Evolutionary conservation across 768 basidiomycete genomes (phyloP), one percentile per base, ranked within the genome.

Genomic region (Trametes maxima): DNA sequence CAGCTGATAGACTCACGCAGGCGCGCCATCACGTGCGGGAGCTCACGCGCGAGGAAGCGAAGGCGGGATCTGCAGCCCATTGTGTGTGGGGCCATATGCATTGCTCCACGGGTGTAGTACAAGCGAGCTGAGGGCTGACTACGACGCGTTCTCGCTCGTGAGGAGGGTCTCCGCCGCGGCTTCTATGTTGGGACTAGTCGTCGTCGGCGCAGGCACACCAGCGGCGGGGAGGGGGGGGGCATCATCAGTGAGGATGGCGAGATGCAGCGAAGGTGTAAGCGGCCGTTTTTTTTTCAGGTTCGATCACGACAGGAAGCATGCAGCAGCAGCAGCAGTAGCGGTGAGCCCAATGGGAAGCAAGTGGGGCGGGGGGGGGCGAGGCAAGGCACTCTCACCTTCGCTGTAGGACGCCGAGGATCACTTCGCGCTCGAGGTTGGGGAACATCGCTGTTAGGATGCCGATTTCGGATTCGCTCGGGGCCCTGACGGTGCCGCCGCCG

Each of bases 81-180:
- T 36, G 60, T 43, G 40, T 14, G 40, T 17, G 47, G 17, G 39
- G 19, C 43, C 61, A 45, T 36, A 53, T 57, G 61, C 36, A 54
- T 57, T 56, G 49, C 55, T 46, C 60, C 22, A 39, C 51, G 42
- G 54, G 2, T 47, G 40, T 22, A 50, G 8, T 13, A 13, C 45
- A 22, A 22, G 45, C 39, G 28, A 58, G 39, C 57, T 47, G 42
- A 55, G 22, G 16, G 28, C 21, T 17, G 39, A 22, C 69, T 63
- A 67, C 69, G 65, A 74, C 61, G 66, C 10, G 40, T 33, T 69
- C 63, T 83, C 78, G 36, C 83, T 80, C 54, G 78, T 80, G 50
- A 95, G 76, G 39, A 95, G 77, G 13, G 85, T 86, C 72, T 94
- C 94, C 22, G 92, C 91, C 10, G 94, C 94, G 33, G 77, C 82